A percentile compares a stretch with the other conserved stretches of the same genome.
Conservation (phyloP, 352 stramenopile species). For the Aphanomyces invadans region DNA sequence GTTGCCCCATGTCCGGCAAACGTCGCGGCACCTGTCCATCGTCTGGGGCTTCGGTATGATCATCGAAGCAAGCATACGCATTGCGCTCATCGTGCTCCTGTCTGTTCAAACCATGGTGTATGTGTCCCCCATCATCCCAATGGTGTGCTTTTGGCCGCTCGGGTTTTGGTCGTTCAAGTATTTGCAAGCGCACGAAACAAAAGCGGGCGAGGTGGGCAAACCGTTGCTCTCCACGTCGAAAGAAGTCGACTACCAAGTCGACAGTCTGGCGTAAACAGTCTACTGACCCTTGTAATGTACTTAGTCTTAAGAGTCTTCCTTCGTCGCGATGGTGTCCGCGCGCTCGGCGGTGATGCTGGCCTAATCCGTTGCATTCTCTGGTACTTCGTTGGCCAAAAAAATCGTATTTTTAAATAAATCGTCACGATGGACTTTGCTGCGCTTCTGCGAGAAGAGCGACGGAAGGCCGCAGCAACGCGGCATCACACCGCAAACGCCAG, state of each 20-base stretch:
- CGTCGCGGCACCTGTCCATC: not conserved
- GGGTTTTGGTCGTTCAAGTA: conserved; percentile 23
- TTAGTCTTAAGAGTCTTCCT: not conserved
- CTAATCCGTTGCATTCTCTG: no score
- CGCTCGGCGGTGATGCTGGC: no score
- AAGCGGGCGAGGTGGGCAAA: not conserved
- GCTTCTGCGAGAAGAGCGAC: not conserved
- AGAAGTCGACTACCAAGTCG: conserved; percentile 3
- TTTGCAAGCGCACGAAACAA: not conserved
- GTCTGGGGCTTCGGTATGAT: conserved; percentile 21
- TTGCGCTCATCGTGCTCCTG: conserved; percentile 12
- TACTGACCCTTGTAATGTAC: no score
- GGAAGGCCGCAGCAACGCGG: not conserved
- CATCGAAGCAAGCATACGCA: conserved; percentile 8
- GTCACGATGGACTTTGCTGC: not conserved
- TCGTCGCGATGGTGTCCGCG: no score
- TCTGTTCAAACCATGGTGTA: conserved; percentile 17
- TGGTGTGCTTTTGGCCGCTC: conserved; percentile 4
- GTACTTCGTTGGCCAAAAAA: not conserved
- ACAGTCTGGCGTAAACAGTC: not conserved
- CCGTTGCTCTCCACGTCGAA: not conserved
- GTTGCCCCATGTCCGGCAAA: not conserved
- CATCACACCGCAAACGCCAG: not conserved
- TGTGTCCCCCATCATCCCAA: conserved; percentile 17
- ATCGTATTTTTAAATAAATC: no score